phyloP scores from a whole-genome alignment of 805 yeast species.

The Pichia kluyveri region DNA sequence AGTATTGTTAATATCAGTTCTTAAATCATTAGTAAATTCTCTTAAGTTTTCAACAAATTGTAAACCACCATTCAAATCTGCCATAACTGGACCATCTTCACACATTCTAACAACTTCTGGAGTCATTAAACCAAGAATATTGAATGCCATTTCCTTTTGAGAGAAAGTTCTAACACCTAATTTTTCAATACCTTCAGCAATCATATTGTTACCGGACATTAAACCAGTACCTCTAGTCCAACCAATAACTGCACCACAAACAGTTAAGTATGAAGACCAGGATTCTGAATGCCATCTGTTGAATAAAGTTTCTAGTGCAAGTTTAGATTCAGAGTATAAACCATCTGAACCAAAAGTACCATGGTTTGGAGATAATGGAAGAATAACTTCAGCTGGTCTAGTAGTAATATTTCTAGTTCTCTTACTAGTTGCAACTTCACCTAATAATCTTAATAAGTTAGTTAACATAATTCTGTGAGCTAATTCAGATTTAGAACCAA shows the following conservation, averaged over 20 bases:
- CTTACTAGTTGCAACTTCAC: conserved; percentile 81
- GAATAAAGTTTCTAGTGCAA: conserved; percentile 90
- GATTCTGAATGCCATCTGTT: conserved; percentile 99
- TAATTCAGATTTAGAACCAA: conserved; percentile 91
- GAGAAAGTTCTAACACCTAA: conserved; percentile 97
- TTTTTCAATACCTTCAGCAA: conserved; percentile 95
- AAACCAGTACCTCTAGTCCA: conserved; percentile 99
- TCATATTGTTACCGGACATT: conserved; percentile 94
- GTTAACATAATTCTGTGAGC: conserved; percentile 99
- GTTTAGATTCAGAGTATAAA: conserved; percentile 94
- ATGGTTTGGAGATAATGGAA: conserved; percentile 97
- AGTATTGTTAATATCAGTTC: conserved; percentile 68
- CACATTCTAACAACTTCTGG: conserved; percentile 79
- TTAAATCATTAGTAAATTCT: conserved; percentile 71
- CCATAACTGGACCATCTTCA: conserved; percentile 92
- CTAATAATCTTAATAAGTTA: conserved; percentile 85
- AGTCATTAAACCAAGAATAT: conserved; percentile 86
- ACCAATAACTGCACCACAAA: conserved; percentile 98
- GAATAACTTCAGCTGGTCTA: conserved; percentile 95
- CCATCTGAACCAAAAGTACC: conserved; percentile 99
- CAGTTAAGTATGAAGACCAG: conserved; percentile 88
- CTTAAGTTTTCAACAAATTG: conserved; percentile 88
- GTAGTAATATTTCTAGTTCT: conserved; percentile 70
- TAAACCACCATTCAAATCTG: conserved; percentile 98
- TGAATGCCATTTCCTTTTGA: conserved; percentile 99